These are phyloP conservation scores for Cinnamomum micranthum DNA, from an alignment of 164 flowering plant species.

Conservation along the genomic window DNA sequence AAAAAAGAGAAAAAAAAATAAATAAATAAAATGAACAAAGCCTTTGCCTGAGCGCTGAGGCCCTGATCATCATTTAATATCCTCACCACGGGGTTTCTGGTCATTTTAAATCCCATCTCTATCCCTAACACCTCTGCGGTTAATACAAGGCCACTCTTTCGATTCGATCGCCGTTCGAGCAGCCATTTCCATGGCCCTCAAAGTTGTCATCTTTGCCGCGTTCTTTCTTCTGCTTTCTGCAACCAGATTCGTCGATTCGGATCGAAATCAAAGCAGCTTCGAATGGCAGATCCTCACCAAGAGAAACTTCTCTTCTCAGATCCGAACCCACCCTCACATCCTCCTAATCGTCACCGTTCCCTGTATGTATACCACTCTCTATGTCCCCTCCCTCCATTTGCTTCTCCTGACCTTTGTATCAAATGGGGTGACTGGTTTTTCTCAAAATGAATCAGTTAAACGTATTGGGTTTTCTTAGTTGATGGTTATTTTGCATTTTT, in stretches of 20 bases:
- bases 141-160: no score
- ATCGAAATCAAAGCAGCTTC: constrained; percentile 10
- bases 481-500: no score
- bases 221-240: neutral
- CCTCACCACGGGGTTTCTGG: no score
- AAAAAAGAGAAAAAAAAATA: no score
- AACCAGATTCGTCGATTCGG: constrained; percentile 4
- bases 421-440: neutral
- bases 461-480: no score
- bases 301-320: constrained; percentile 53
- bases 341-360: constrained; percentile 59
- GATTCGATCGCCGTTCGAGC: neutral
- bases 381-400: neutral
- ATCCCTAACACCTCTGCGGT: no score
- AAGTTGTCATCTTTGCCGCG: neutral
- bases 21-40: no score
- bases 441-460: no score
- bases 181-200: neutral
- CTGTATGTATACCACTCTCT: constrained; percentile 33
- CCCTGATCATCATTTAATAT: no score
- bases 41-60: no score
- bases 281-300: constrained; percentile 54
- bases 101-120: no score
- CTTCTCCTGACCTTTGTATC: neutral
- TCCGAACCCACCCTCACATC: constrained; percentile 38